Evolutionary conservation across 2,329 filamentous ascomycete genomes (phyloP).

Genomic region (Aspergillus uvarum): DNA sequence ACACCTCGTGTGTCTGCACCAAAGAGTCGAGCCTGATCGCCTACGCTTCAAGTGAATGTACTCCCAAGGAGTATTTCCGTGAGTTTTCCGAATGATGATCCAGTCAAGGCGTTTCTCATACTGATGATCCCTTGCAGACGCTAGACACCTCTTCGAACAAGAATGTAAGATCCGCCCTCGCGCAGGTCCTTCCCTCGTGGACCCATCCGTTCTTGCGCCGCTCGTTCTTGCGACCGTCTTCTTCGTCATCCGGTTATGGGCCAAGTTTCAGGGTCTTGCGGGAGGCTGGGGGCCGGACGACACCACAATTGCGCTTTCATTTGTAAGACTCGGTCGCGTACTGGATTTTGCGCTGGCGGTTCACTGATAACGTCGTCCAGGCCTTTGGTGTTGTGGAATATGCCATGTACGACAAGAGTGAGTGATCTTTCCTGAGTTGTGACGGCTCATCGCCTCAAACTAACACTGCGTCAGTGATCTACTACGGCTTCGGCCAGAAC

Average conservation of each 20-base stretch:
- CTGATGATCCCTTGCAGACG: conserved; percentile 12
- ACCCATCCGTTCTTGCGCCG: conserved; percentile 13
- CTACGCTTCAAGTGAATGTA: conserved; percentile 6
- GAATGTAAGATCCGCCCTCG: conserved; percentile 12
- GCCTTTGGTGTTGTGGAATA: conserved; percentile 13
- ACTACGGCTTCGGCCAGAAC: conserved; percentile 24
- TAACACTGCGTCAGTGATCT: conserved; percentile 17
- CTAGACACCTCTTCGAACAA: background rate
- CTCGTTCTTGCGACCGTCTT: conserved; percentile 16
- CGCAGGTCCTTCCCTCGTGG: conserved; percentile 10
- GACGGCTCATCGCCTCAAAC: background rate
- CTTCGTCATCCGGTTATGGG: conserved; percentile 13
- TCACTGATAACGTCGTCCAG: background rate
- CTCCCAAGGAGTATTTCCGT: conserved; percentile 11
- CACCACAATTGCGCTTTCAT: conserved; percentile 18
- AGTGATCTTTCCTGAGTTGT: background rate
- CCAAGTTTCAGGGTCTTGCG: conserved; percentile 14
- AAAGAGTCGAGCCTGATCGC: background rate
- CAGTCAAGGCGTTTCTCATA: background rate
- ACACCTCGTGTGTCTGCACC: conserved; percentile 8
- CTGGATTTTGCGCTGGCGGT: background rate
- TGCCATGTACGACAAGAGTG: conserved; percentile 16
- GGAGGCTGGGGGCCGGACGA: conserved; percentile 21
- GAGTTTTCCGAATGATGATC: background rate
- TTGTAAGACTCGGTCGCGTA: conserved; percentile 6